Evolutionary conservation across 2,329 filamentous ascomycete species (phyloP).

Genomic region (Aureobasidium vineae): DNA sequence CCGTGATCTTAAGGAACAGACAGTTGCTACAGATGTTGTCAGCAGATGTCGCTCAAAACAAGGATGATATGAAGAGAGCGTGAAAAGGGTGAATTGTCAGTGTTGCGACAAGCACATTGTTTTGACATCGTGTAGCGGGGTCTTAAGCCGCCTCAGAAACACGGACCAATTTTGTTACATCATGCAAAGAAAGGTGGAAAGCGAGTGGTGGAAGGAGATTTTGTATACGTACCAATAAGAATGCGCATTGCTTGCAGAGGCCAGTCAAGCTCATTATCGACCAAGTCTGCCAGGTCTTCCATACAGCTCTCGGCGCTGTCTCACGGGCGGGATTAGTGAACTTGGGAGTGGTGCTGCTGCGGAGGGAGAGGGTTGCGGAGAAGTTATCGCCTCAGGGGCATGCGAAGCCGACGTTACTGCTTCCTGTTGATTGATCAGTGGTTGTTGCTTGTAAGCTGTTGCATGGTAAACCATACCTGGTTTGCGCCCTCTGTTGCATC

Average conservation of each 20-base stretch:
- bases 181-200: constrained; percentile 49
- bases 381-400: not conserved
- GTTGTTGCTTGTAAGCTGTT: not conserved
- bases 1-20: constrained; percentile 63
- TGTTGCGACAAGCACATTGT: constrained; percentile 73
- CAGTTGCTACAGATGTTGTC: constrained; percentile 49
- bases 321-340: not conserved
- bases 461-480: not conserved
- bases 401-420: not conserved
- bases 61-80: constrained; percentile 25
- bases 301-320: not conserved
- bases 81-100: constrained; percentile 53
- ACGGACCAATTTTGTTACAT: constrained; percentile 92
- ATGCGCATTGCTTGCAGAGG: too few relatives aligned
- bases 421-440: not conserved
- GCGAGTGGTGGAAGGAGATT: constrained; percentile 30
- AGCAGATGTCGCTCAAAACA: constrained; percentile 24
- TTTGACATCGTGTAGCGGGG: constrained; percentile 74
- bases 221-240: constrained; percentile 58
- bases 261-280: too few relatives aligned
- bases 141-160: constrained; percentile 95
- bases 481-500: not conserved
- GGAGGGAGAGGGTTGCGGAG: not conserved
- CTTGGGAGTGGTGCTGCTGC: not conserved
- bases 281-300: not conserved